Base-by-base conservation (phyloP, 2,329 filamentous ascomycete species). In the Arthrobotrys musiformis region DNA sequence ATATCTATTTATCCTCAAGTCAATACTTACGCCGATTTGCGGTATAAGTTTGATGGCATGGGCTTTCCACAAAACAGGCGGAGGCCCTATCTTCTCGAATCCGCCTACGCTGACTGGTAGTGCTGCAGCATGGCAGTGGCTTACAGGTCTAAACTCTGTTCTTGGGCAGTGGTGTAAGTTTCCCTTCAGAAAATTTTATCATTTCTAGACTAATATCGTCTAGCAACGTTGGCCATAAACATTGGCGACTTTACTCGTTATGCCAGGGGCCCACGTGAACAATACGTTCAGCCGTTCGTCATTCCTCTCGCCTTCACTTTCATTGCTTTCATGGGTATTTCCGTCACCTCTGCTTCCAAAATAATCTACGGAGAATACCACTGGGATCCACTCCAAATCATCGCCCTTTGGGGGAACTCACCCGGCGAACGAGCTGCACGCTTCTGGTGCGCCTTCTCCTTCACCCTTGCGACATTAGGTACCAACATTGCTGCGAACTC, bases 11-110 rank as follows among this genome's bases (percentile, higher is more conserved):
- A 84, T 86, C 48, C 78, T 85, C 74, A 88, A 88, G 82, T 81
- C 86, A 0, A 79, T 86, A 3, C 81, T 85, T 2, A 86, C 89
- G 9, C 89, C 89, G 0, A 83, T 88, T n/a, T 86, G 87, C 1
- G 89, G 88, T 81, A 85, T 91, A 72, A 88, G 87, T 1, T 89
- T 89, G 22, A 84, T 91, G 80, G 87, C 89, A 52, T 91, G 89
- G 89, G 87, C 87, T 2, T 86, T 91, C 74, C 85, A 86, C 3
- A 87, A 88, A 61, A 86, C 87, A 2, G 86, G 87, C 19, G 86
- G 86, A n/a, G 85, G 86, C 4, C 82, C 80, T 1, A 82, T 88
- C 70, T 86, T 86, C 74, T 79, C 83, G 19, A 84, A 86, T 63
- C 84, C 83, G 19, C 80, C 85, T 2, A 86, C 84, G 0, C 82